These are phyloP conservation scores for Ogataea polymorpha DNA, from an alignment of 805 yeast species.

Conservation along the genomic window DNA sequence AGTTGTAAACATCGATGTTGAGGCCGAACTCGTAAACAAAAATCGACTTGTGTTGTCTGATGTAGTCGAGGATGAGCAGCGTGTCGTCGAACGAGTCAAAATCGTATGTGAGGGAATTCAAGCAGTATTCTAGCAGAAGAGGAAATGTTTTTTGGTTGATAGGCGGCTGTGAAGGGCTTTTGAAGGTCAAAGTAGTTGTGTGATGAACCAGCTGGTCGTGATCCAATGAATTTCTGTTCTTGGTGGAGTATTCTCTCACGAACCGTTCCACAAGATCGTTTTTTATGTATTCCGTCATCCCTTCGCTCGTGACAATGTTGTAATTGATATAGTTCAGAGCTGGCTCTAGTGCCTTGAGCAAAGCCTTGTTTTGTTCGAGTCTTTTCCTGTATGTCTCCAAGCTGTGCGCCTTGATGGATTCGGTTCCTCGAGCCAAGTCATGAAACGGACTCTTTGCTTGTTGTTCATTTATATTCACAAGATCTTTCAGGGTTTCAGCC, in stretches of 20 bases:
- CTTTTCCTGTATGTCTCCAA: constrained; percentile 13
- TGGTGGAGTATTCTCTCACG: constrained; percentile 3
- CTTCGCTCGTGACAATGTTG: constrained; percentile 17
- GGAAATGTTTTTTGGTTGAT: constrained; percentile 28
- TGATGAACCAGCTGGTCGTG: background rate
- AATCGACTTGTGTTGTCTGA: constrained; percentile 28
- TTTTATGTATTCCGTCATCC: constrained; percentile 22
- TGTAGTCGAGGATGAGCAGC: constrained; percentile 18
- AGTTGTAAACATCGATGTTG: constrained; percentile 30
- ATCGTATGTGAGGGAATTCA: constrained; percentile 31
- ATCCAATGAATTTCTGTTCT: background rate
- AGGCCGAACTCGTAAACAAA: constrained; percentile 32
- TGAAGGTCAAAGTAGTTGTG: constrained; percentile 6
- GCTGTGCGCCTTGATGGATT: background rate
- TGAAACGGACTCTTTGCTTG: background rate
- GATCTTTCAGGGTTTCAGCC: constrained; percentile 25
- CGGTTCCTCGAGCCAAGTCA: constrained; percentile 3
- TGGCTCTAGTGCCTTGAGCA: constrained; percentile 18
- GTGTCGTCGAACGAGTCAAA: constrained; percentile 30
- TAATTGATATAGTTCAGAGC: constrained; percentile 23
- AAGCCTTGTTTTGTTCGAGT: constrained; percentile 6
- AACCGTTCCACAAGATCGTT: constrained; percentile 21
- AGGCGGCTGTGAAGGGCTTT: constrained; percentile 23
- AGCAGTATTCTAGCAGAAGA: constrained; percentile 24
- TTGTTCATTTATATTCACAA: constrained; percentile 19